phyloP scores from a whole-genome alignment of 768 basidiomycete genomes.

The Amanita jacksonii region DNA sequence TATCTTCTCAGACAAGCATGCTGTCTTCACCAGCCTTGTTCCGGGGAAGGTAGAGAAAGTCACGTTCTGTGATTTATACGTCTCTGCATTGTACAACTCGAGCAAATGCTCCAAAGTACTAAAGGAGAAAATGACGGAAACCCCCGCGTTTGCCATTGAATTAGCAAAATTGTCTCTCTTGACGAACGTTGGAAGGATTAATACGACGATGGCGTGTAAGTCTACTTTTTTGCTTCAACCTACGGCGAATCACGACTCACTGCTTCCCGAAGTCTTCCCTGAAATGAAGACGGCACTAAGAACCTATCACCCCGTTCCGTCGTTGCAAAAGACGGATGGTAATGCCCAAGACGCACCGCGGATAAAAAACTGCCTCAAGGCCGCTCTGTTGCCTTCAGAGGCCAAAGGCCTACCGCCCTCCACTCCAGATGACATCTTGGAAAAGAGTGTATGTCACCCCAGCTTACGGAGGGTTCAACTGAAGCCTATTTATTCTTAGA shows the following conservation, averaged over 20 bases:
- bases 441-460: constrained; percentile 43
- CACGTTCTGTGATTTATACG: constrained; percentile 77
- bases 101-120: constrained; percentile 81
- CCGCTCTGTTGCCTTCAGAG: constrained; percentile 65
- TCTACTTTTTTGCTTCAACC: neutral
- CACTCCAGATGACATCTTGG: constrained; percentile 65
- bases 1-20: constrained; percentile 62
- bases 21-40: constrained; percentile 62
- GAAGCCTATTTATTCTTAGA: constrained; percentile 25
- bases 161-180: constrained; percentile 77
- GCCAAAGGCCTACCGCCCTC: constrained; percentile 55
- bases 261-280: constrained; percentile 57
- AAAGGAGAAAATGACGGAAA: constrained; percentile 81
- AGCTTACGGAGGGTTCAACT: neutral
- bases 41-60: constrained; percentile 42
- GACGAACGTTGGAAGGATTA: constrained; percentile 86
- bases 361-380: constrained; percentile 86
- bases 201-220: constrained; percentile 86
- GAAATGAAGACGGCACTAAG: constrained; percentile 89
- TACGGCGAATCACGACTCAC: constrained; percentile 11
- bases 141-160: constrained; percentile 67
- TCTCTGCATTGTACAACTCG: constrained; percentile 71
- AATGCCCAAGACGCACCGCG: constrained; percentile 88
- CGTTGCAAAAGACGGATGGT: constrained; percentile 78
- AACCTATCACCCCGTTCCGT: constrained; percentile 88